Evolutionary conservation across 139 green algal genomes (phyloP), one percentile per base, ranked within the genome.

Genomic region (Diplosphaera chodatii): DNA sequence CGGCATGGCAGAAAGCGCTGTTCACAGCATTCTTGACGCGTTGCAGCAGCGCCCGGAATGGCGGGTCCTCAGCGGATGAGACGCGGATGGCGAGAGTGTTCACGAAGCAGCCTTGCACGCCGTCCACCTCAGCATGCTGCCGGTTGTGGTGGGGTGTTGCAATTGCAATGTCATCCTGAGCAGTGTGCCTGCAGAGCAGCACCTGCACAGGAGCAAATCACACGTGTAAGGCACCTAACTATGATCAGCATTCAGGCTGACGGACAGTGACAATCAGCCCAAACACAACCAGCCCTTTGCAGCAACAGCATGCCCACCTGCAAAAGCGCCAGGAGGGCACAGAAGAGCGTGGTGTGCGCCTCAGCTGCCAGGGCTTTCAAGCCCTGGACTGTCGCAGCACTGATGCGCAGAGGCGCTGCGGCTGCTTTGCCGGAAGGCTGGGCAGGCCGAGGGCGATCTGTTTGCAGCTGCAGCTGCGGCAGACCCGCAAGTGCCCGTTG

Each of bases 71-170:
- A 10, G 8, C 25, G 18, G 63, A 4, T 5, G 32, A 13, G 18
- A 37, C 33, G 33, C 34, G 30, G 31, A 34, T 29, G 59, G 48
- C 48, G 3, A 59, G 3, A 25, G 48, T 59, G 33, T 76, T 76
- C 62, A 76, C 71, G 29, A 76, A 62, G 32, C 48, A 76, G 32
- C 71, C 71, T 4, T 55, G 31, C 33, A 62, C 34, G 23, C 29
- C 32, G 23, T 68, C 31, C 29, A 76, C 2, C 34, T 37, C 56
- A 31, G 25, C 8, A 0, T 63, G 5, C 18, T 16, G 1, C 16
- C 71, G 27, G n/a, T 33, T 33, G 37, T 59, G 25, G 23, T 59
- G 21, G 37, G 71, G 71, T n/a, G 41, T 41, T 13, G 5, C 32
- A 31, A 48, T 15, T 31, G 68, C n/a, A 0, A 73, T 25, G 40